Evolutionary conservation across 176 grass and related monocot genomes (phyloP).

Genomic region (Alloteropsis semialata): DNA sequence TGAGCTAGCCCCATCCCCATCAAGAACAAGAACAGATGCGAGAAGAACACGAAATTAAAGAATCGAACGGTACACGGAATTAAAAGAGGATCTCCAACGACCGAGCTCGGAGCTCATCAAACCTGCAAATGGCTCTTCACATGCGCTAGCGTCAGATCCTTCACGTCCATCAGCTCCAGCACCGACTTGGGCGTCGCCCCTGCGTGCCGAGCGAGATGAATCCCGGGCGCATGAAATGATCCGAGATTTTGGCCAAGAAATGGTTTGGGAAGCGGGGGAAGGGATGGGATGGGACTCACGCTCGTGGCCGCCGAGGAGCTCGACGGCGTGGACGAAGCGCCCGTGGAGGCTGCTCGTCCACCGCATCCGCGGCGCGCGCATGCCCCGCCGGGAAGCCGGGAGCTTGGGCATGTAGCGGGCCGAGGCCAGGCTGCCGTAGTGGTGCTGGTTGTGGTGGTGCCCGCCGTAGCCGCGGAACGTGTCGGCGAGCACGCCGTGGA

Average conservation of each 20-base stretch:
- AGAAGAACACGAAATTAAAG: background rate
- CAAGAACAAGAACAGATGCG: slow-evolving; percentile 1
- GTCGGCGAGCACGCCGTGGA: slow-evolving; percentile 42
- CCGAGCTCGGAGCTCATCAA: slow-evolving; percentile 14
- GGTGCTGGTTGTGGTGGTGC: background rate
- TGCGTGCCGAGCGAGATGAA: background rate
- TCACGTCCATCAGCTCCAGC: slow-evolving; percentile 95
- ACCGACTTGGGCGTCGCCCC: slow-evolving; percentile 92
- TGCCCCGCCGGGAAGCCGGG: slow-evolving; percentile 46
- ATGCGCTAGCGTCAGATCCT: slow-evolving; percentile 95
- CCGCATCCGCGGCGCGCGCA: slow-evolving; percentile 86
- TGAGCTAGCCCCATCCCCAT: background rate
- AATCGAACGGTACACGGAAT: too few relatives aligned
- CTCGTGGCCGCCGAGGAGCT: slow-evolving; percentile 93
- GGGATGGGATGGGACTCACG: slow-evolving; percentile 29
- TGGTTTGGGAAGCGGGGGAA: background rate
- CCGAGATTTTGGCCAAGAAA: background rate
- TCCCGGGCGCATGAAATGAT: slow-evolving; percentile 9
- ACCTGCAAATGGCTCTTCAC: slow-evolving; percentile 97
- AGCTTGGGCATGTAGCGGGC: slow-evolving; percentile 51
- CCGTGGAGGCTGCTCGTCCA: slow-evolving; percentile 84
- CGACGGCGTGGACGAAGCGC: slow-evolving; percentile 86
- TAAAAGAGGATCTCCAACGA: background rate
- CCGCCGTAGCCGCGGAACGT: slow-evolving; percentile 32
- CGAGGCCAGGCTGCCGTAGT: background rate